Evolutionary conservation across 108 stramenopile species (phyloP).

Genomic region (Cyclotella atomus): DNA sequence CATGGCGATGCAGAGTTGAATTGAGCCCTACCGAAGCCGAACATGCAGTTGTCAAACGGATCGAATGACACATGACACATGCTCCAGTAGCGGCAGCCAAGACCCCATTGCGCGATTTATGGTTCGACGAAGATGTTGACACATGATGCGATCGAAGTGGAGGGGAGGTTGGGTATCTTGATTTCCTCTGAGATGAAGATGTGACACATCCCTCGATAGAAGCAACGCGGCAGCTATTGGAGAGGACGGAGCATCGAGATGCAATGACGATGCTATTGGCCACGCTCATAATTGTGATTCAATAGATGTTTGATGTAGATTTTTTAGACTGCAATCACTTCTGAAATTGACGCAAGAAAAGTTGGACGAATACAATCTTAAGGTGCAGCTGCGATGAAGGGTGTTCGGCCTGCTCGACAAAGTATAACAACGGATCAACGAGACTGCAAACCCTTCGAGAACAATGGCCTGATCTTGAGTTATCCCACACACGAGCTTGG

Average conservation of each 20-base stretch:
- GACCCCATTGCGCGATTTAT: constrained; percentile 7
- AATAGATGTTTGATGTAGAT: neutral
- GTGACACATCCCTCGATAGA: constrained; percentile 14
- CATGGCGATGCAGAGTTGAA: neutral
- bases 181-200: constrained; percentile 2
- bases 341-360: neutral
- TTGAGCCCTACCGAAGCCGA: constrained; percentile 19
- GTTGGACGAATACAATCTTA: neutral
- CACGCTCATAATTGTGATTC: neutral
- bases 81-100: constrained; percentile 13
- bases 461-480: neutral
- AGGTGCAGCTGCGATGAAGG: neutral
- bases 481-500: neutral
- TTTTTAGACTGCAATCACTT: no score
- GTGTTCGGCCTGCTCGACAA: neutral
- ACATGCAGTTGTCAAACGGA: constrained; percentile 22
- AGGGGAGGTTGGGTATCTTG: constrained; percentile 6
- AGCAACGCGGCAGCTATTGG: constrained; percentile 17
- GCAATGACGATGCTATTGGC: neutral
- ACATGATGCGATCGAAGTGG: constrained; percentile 12
- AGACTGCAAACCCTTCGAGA: neutral
- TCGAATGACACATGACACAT: constrained; percentile 29
- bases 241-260: constrained; percentile 15
- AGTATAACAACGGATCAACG: neutral
- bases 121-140: neutral